Base-by-base conservation (phyloP, 108 stramenopile species). In the Cyclostephanos tholiformis region DNA sequence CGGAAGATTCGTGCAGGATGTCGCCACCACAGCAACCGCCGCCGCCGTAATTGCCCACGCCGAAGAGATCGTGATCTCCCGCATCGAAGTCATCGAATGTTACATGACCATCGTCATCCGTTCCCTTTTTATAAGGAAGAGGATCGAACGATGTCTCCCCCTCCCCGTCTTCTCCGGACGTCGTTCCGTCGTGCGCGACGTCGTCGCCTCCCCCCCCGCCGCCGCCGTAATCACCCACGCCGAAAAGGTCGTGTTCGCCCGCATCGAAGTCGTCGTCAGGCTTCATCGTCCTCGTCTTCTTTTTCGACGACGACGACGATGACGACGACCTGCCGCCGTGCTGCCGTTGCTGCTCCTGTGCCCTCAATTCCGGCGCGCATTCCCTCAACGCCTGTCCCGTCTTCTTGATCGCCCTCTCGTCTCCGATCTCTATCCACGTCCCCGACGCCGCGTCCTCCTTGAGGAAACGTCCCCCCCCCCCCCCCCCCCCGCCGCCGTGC, bases 361-460 rank as follows among this genome's bases (percentile, higher is more conserved):
- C 80, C 51, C 94, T 85, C 53, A 91, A 84, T 30, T 91, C 91
- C 13, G 89, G 87, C 41, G 91, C 90, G 69, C 86, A 88, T 67
- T 96, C 95, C 11, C 95, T 67, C 17, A 96, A 57, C 19, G 92
- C 91, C 79, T 96, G 95, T 29, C 92, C 89, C 10, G 89, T 83
- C 65, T 96, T 96, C 77, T 92, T 92, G 67, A 90, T 86, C 14
- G 95, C 95, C 50, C 89, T 80, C 26, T 85, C 83, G 56, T 96
- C 95, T 22, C 95, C 95, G 75, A 96, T 96, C 64, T 96, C 95
- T 35, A 69, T 83, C 92, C 90, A 96, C 70, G 83, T 35, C 0
- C 86, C 89, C 7, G 80, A 78, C 8, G 75, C 67, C 13, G 86
- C 48, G 38, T 93, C 92, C 64, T 93, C 91, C 78, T 94, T 92